Conservation (phyloP, 345 rosid genomes). For the Pugionium dolabratum region DNA sequence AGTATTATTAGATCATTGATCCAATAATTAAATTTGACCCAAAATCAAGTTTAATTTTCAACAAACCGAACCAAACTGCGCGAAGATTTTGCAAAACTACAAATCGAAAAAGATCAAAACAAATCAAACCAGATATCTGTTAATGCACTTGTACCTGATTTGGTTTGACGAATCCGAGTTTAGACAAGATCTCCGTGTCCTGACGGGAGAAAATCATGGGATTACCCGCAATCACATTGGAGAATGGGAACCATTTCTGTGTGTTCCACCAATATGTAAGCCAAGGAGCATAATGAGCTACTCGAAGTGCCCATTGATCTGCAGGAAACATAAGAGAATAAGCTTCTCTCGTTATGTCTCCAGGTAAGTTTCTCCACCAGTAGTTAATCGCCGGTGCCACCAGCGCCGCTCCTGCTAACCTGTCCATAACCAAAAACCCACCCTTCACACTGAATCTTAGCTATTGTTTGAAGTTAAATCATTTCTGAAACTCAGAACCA, state of each 20-base stretch:
- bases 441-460: constrained; percentile 11
- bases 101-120: neutral
- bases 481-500: neutral
- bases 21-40: too few relatives aligned
- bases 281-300: constrained; percentile 55
- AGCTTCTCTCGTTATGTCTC: constrained; percentile 44
- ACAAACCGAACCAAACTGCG: constrained; percentile 1
- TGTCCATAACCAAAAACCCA: constrained; percentile 23
- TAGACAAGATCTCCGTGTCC: constrained; percentile 43
- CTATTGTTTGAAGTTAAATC: constrained; percentile 2
- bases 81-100: neutral
- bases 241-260: constrained; percentile 48
- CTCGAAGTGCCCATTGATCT: constrained; percentile 60
- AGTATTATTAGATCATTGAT: too few relatives aligned
- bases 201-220: constrained; percentile 42
- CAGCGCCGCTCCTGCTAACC: constrained; percentile 59
- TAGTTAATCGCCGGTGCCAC: constrained; percentile 51
- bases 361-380: constrained; percentile 64
- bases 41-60: too few relatives aligned
- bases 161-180: constrained; percentile 22
- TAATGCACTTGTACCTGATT: constrained; percentile 27
- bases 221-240: constrained; percentile 35
- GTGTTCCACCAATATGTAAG: constrained; percentile 67
- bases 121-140: neutral
- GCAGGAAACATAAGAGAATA: constrained; percentile 36